phyloP scores from a whole-genome alignment of 2,329 filamentous ascomycete species.

The Dothistroma pini region DNA sequence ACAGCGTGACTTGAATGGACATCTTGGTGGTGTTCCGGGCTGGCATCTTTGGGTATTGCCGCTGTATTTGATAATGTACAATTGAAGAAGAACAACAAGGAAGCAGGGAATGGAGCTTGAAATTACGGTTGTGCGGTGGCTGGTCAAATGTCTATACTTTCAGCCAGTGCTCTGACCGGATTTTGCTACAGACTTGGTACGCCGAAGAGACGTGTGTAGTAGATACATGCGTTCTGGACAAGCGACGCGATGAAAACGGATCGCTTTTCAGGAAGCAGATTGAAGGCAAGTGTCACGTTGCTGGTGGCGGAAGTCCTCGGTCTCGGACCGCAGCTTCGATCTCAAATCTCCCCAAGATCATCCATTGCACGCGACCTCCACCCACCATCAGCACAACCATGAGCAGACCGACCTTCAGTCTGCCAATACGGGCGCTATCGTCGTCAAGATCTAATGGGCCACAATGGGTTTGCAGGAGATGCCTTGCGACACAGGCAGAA shows the following conservation, averaged over 20 bases:
- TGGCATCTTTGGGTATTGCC: background rate
- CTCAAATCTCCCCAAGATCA: background rate
- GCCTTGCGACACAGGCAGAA: constrained; percentile 29
- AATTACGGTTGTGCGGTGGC: no score
- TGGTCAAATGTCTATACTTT: no score
- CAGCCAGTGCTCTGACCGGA: no score
- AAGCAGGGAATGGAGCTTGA: no score
- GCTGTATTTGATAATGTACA: background rate
- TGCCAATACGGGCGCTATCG: constrained; percentile 27
- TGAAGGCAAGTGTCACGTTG: background rate
- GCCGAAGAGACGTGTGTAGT: no score
- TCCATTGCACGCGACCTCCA: constrained; percentile 13
- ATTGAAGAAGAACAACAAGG: no score
- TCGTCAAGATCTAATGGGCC: constrained; percentile 10
- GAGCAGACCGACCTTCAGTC: constrained; percentile 24
- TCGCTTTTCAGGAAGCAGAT: background rate
- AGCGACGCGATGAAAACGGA: no score
- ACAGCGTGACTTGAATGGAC: background rate
- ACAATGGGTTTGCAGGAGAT: constrained; percentile 34
- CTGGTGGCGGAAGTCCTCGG: background rate
- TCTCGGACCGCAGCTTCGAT: background rate
- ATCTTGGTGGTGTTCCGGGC: background rate
- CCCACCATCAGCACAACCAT: constrained; percentile 19
- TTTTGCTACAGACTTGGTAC: no score
- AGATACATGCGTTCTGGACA: no score